A percentile compares a stretch with the other conserved stretches of the same genome.
These are phyloP conservation scores for Neofusicoccum umdonicola DNA, from an alignment of 2,329 filamentous ascomycete genomes.

Conservation along the genomic window DNA sequence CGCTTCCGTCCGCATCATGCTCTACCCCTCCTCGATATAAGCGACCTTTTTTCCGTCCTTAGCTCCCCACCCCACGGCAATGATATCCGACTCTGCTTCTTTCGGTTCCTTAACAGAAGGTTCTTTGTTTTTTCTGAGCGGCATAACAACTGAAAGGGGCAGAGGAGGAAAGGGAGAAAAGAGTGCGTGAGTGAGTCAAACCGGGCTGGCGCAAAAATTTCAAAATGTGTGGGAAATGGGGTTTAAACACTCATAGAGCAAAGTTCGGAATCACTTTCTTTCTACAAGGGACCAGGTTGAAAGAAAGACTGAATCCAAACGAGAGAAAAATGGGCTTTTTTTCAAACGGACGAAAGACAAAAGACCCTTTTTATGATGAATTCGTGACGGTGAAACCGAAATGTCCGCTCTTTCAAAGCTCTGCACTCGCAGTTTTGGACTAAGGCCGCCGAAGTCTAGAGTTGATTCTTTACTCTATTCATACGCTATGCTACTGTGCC, in stretches of 20 bases:
- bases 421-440: too few species aligned
- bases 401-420: too few species aligned
- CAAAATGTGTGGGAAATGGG: background rate
- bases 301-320: background rate
- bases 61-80: background rate
- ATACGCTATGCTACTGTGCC: too few species aligned
- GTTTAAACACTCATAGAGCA: background rate
- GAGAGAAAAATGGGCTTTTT: background rate
- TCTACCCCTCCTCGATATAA: constrained; percentile 62
- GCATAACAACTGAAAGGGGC: background rate
- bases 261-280: too few species aligned
- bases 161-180: background rate
- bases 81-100: too few species aligned
- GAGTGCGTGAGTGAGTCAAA: too few species aligned
- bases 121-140: too few species aligned
- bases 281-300: background rate
- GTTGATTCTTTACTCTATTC: background rate
- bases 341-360: background rate
- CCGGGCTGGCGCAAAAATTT: too few species aligned
- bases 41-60: background rate
- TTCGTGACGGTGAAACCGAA: background rate
- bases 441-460: too few species aligned
- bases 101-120: too few species aligned
- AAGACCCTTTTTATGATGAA: too few species aligned
- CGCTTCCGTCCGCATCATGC: constrained; percentile 84